Evolutionary conservation across 2,329 filamentous ascomycete species (phyloP), one percentile per base, ranked within the genome.

Genomic region (Calonectria hongkongensis): DNA sequence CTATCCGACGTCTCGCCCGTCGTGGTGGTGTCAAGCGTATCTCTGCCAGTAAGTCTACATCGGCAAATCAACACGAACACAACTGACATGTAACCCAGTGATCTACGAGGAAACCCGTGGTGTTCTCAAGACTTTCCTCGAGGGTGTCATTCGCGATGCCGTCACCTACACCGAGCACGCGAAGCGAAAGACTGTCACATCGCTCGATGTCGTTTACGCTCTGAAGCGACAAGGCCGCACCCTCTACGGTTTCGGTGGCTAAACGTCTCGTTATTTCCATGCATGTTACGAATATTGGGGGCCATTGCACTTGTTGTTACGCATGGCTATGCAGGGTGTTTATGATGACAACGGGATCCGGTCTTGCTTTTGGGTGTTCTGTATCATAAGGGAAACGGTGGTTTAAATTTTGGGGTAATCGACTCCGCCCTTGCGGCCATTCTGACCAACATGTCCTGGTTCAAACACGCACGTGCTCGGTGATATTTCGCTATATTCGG

Each of bases 1-100:
- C 96, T 83, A 98, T 98, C 88, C 94, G 96, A 84, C 96, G 96
- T 97, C 95, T 98, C 86, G 96, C 96, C 79, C 96, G 96, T 89
- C 95, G 96, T 97, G 96, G 96, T 88, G 96, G 96, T 96, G 96
- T 98, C 91, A 98, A 98, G 95, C 96, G 96, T 98, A 98, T 98
- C 84, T 98, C 95, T 83, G 96, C 96, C 86, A 97, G 93, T 94
- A 92, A 86, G 90, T 89, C 71, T 6, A 18, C 47, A 41, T 0
- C 13, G 7, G 48, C 30, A 92, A 91, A 92, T 91, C 91, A 33
- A 33, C 4, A 33, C 4, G 91, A 91, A 91, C 91, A 92, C 91
- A 91, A 8, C 75, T 82, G 74, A 82, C 69, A 5, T 1, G 1
- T 5, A 0, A 9, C 2, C 2, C 16, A 84, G 89, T 94, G 92